These are phyloP conservation scores for Yamadazyma kanchanaburiensis DNA, from an alignment of 1,139 yeast species.

Conservation along the genomic window DNA sequence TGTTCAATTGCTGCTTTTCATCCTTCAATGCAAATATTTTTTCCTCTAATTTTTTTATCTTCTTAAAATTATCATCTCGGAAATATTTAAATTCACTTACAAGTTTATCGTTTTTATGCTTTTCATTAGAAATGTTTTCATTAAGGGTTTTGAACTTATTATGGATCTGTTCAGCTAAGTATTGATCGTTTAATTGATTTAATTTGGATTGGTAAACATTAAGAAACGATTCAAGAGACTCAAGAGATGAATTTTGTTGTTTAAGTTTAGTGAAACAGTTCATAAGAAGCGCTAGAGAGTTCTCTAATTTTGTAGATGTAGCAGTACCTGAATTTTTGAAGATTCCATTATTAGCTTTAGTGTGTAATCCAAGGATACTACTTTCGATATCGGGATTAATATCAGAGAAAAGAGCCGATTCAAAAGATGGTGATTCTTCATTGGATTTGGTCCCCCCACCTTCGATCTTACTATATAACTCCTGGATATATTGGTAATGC, in stretches of 20 bases:
- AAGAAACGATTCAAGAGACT: constrained; percentile 29
- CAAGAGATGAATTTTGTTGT: constrained; percentile 34
- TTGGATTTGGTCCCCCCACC: constrained; percentile 4
- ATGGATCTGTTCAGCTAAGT: constrained; percentile 23
- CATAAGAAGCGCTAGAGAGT: constrained; percentile 27
- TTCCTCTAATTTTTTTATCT: constrained; percentile 17
- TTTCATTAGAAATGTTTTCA: constrained; percentile 20
- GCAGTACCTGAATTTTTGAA: constrained; percentile 61
- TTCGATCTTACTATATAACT: constrained; percentile 20
- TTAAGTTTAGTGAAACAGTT: constrained; percentile 29
- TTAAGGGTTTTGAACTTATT: constrained; percentile 17
- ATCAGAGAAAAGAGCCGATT: constrained; percentile 79
- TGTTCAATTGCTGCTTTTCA: constrained; percentile 16
- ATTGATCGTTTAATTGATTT: constrained; percentile 26
- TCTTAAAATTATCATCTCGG: constrained; percentile 17
- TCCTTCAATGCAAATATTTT: constrained; percentile 14
- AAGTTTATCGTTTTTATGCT: constrained; percentile 15
- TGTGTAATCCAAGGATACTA: constrained; percentile 52
- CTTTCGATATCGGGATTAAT: constrained; percentile 63
- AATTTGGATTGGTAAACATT: constrained; percentile 24
- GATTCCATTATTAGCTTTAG: constrained; percentile 57
- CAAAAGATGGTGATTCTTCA: constrained; percentile 39
- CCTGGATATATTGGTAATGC: constrained; percentile 44
- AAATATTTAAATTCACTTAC: constrained; percentile 17
- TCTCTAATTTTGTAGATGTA: constrained; percentile 50